phyloP scores from a whole-genome alignment of 306 rosid genomes.

The Prunus mume region DNA sequence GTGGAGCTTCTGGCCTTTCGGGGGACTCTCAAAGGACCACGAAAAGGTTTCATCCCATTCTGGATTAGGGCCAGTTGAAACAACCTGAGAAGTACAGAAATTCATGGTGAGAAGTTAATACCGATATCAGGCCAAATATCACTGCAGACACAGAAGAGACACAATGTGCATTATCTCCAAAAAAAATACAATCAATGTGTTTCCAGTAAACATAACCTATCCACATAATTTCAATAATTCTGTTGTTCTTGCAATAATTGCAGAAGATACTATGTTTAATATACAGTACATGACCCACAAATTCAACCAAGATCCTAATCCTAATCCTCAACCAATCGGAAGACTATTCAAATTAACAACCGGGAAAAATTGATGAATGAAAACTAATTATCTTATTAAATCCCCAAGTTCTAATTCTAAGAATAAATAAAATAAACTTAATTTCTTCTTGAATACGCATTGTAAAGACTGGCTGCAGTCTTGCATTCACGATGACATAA shows the following conservation, averaged over 20 bases:
- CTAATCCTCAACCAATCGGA: neutral
- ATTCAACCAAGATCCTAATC: neutral
- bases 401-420: too few relatives aligned
- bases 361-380: neutral
- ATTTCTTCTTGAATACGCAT: neutral
- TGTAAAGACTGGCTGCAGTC: neutral
- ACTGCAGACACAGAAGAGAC: neutral
- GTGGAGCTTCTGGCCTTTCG: conserved; percentile 96
- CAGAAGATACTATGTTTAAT: neutral
- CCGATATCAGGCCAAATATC: neutral
- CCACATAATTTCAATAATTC: neutral
- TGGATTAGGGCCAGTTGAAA: conserved; percentile 92
- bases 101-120: neutral
- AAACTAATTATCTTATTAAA: too few relatives aligned
- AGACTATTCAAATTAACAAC: neutral
- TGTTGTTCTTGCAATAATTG: neutral
- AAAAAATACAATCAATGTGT: neutral
- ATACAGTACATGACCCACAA: neutral
- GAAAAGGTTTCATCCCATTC: conserved; percentile 96
- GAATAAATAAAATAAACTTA: too few relatives aligned
- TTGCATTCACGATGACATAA: neutral
- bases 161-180: neutral
- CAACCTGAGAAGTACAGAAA: conserved; percentile 57
- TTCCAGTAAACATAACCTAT: neutral
- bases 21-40: conserved; percentile 99